Percentiles rank a stretch among this genome's conserved stretches.
phyloP scores from a whole-genome alignment of 345 rosid genomes.

The Clarkia xantiana region DNA sequence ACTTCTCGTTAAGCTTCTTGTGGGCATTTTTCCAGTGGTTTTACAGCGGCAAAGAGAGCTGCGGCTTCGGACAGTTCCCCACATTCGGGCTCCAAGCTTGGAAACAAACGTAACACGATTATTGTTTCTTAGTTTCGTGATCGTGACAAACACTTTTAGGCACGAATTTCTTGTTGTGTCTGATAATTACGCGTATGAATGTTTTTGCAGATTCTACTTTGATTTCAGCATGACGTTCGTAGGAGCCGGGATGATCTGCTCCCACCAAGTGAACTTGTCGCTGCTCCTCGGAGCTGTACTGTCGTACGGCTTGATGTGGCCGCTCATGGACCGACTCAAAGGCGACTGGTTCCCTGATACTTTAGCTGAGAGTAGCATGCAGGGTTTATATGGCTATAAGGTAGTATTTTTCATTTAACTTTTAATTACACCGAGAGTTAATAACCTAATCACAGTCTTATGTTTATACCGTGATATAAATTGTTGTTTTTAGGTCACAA shows the following conservation, averaged over 20 bases:
- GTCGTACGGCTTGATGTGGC: conserved; percentile 86
- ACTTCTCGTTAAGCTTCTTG: conserved; percentile 62
- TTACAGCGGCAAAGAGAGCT: conserved; percentile 40
- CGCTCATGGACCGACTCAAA: conserved; percentile 49
- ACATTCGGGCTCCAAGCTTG: conserved; percentile 74
- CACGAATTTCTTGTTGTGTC: background rate
- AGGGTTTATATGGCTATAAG: conserved; percentile 83
- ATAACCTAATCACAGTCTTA: too few species aligned
- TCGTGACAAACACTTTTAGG: too few species aligned
- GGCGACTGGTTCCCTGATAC: conserved; percentile 65
- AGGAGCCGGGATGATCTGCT: conserved; percentile 92
- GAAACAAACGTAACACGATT: conserved; percentile 50
- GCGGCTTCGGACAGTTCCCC: conserved; percentile 82
- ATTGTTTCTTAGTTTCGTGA: too few species aligned
- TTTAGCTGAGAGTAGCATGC: conserved; percentile 64
- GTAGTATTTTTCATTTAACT: conserved; percentile 21
- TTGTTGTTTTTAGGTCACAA: background rate
- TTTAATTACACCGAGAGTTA: too few species aligned
- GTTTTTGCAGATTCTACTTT: conserved; percentile 51
- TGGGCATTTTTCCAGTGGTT: conserved; percentile 97
- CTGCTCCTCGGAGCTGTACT: conserved; percentile 71
- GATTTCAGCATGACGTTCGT: conserved; percentile 75
- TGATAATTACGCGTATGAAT: too few species aligned
- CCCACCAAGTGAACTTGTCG: conserved; percentile 81
- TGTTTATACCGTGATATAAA: too few species aligned